Evolutionary conservation across 2,329 filamentous ascomycete genomes (phyloP).

Genomic region (Trichoderma atroviride): DNA sequence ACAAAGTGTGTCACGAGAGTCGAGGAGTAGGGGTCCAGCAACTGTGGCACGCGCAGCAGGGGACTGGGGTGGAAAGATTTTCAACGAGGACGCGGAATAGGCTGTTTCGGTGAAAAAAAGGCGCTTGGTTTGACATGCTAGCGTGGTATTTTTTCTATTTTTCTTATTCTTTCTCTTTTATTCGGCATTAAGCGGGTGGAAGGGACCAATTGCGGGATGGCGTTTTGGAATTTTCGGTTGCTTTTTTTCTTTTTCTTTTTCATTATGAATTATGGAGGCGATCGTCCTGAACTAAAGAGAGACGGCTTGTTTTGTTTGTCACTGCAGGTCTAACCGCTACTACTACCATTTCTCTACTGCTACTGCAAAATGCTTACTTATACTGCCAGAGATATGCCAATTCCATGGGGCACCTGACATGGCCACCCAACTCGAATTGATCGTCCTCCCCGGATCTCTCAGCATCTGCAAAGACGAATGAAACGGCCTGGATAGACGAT

Average conservation of each 20-base stretch:
- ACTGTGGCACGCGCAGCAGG: constrained; percentile 63
- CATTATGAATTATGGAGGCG: not conserved
- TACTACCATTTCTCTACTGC: not conserved
- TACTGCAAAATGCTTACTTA: not conserved
- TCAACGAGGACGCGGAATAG: constrained; percentile 55
- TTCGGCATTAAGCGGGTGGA: not conserved
- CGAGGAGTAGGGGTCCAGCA: constrained; percentile 63
- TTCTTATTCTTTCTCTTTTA: not conserved
- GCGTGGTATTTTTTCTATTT: not conserved
- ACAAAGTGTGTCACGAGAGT: constrained; percentile 64
- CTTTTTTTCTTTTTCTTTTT: not conserved
- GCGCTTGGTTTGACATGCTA: constrained; percentile 6
- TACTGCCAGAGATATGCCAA: not conserved
- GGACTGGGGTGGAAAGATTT: constrained; percentile 63
- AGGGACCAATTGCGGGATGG: constrained; percentile 8
- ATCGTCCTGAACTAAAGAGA: not conserved
- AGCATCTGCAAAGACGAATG: not conserved
- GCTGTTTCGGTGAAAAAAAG: constrained; percentile 53
- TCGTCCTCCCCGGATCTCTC: not conserved
- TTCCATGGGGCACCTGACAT: not conserved
- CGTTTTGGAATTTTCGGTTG: not conserved
- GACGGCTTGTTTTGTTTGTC: not conserved
- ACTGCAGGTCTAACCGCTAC: not conserved
- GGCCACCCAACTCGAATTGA: not conserved
- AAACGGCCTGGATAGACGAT: constrained; percentile 5